Percentiles rank a stretch among this genome's conserved stretches.
Conservation (phyloP, 2,329 filamentous ascomycete genomes). For the Stemphylium vesicarium region DNA sequence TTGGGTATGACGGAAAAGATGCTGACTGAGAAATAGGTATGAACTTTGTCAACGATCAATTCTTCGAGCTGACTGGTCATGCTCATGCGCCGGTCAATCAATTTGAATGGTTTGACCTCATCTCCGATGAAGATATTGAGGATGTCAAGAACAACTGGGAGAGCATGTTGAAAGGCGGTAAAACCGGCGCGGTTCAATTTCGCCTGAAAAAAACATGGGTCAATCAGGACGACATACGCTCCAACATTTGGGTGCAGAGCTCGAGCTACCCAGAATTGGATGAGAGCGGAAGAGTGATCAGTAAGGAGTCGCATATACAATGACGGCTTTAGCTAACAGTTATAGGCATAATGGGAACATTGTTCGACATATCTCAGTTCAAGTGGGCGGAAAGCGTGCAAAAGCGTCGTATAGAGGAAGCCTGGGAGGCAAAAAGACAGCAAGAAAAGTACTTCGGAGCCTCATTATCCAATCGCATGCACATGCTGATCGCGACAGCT, state of each 20-base stretch:
- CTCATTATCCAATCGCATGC: not conserved
- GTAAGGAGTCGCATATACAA: slow-evolving; percentile 1
- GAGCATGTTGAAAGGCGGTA: slow-evolving; percentile 22
- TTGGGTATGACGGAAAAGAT: not conserved
- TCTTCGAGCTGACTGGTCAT: slow-evolving; percentile 35
- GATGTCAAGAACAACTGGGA: slow-evolving; percentile 25
- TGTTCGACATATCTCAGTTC: slow-evolving; percentile 48
- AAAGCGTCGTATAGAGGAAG: slow-evolving; percentile 41
- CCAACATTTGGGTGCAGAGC: slow-evolving; percentile 36
- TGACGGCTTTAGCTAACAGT: not conserved
- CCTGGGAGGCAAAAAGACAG: slow-evolving; percentile 46
- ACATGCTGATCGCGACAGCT: slow-evolving; percentile 23
- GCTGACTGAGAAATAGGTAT: slow-evolving; percentile 24
- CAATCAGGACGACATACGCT: slow-evolving; percentile 31
- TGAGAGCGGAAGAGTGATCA: slow-evolving; percentile 30
- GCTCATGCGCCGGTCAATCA: slow-evolving; percentile 18
- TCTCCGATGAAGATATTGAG: slow-evolving; percentile 30
- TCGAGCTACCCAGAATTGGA: slow-evolving; percentile 35
- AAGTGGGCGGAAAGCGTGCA: slow-evolving; percentile 49
- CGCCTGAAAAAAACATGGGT: slow-evolving; percentile 38
- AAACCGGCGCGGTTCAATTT: slow-evolving; percentile 26
- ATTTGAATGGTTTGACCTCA: slow-evolving; percentile 25
- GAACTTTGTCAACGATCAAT: slow-evolving; percentile 40
- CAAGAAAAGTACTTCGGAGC: slow-evolving; percentile 37
- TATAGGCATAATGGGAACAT: slow-evolving; percentile 40